phyloP scores from a whole-genome alignment of 306 rosid species.

The Prunus mira region DNA sequence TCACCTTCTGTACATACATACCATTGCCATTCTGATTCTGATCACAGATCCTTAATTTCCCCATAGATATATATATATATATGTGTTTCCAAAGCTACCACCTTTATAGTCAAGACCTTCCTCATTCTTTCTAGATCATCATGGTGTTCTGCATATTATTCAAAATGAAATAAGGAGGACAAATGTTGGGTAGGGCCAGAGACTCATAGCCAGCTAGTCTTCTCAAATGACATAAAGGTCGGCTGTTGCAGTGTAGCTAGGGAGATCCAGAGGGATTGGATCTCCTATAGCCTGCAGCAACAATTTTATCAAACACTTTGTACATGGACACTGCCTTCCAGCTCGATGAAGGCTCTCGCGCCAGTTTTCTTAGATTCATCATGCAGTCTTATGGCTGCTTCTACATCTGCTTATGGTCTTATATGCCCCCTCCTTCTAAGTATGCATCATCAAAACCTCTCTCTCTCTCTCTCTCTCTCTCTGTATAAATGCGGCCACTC shows the following conservation, averaged over 20 bases:
- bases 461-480: neutral
- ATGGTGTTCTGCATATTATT: neutral
- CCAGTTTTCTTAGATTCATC: slow-evolving; percentile 35
- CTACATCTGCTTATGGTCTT: slow-evolving; percentile 75
- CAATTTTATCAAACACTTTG: slow-evolving; percentile 13
- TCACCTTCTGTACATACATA: no score
- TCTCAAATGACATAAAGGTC: neutral
- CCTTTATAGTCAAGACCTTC: neutral
- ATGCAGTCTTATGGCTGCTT: slow-evolving; percentile 55
- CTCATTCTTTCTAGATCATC: slow-evolving; percentile 1
- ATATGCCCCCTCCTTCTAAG: slow-evolving; percentile 49
- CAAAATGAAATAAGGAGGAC: slow-evolving; percentile 4
- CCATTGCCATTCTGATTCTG: neutral
- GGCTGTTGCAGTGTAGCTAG: neutral
- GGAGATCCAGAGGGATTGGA: neutral
- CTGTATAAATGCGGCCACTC: neutral
- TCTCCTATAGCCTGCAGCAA: slow-evolving; percentile 17
- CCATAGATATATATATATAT: neutral
- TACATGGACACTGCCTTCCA: slow-evolving; percentile 57
- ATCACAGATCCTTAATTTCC: neutral
- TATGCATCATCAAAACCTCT: slow-evolving; percentile 14
- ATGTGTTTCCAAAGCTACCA: neutral
- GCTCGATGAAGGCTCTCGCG: slow-evolving; percentile 44
- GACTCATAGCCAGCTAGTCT: neutral
- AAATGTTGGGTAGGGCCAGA: neutral